A percentile compares a stretch with the other conserved stretches of the same genome.
These are phyloP conservation scores for Rosa rugosa DNA, from an alignment of 306 rosid genomes.

Conservation along the genomic window DNA sequence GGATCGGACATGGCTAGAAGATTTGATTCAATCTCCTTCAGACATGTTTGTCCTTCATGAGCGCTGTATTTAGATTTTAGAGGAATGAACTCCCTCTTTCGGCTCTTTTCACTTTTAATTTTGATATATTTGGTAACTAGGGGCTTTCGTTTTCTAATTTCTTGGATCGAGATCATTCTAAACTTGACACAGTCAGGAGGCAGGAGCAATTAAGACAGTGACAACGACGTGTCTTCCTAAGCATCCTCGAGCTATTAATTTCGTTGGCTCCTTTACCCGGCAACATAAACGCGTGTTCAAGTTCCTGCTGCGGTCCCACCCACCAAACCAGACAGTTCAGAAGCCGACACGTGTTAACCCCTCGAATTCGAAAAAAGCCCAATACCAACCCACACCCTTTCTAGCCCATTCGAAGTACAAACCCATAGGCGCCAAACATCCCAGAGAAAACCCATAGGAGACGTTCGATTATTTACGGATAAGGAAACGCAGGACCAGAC, in stretches of 20 bases:
- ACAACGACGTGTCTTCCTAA: conserved; percentile 1
- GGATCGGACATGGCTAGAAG: too few species aligned
- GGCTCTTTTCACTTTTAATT: too few species aligned
- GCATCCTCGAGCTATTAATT: conserved; percentile 20
- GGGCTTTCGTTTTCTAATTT: too few species aligned
- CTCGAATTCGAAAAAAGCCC: background rate
- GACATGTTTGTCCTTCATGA: too few species aligned
- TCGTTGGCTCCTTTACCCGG: background rate
- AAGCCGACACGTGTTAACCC: background rate
- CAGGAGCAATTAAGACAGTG: background rate
- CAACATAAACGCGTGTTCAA: background rate
- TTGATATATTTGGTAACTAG: too few species aligned
- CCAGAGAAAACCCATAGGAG: background rate
- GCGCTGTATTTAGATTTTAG: too few species aligned
- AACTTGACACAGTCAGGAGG: background rate
- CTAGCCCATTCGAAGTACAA: conserved; percentile 1
- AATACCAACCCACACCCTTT: background rate
- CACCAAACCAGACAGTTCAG: background rate
- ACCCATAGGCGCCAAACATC: conserved; percentile 3
- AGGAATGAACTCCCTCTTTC: too few species aligned
- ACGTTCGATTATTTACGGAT: conserved; percentile 5
- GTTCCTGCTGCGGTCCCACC: background rate
- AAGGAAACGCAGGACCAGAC: background rate
- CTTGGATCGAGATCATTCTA: too few species aligned
- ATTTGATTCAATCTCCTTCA: too few species aligned